Evolutionary conservation across 1,139 yeast species (phyloP).

Genomic region (Magnusiomyces ingens): DNA sequence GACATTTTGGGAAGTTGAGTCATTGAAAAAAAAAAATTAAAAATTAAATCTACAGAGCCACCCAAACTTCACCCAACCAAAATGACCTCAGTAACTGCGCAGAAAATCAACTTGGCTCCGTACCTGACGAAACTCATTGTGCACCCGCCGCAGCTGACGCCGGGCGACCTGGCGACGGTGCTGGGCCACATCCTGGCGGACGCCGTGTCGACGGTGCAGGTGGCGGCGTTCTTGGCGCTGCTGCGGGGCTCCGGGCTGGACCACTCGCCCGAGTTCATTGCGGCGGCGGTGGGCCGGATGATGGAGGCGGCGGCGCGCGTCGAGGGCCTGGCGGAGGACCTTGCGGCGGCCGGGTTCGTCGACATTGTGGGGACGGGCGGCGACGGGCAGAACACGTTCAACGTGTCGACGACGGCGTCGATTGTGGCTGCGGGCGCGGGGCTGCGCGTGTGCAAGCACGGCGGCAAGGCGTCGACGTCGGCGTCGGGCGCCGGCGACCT

Average conservation of each 20-base stretch:
- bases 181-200: constrained; percentile 53
- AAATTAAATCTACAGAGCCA: too few relatives aligned
- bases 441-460: constrained; percentile 78
- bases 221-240: constrained; percentile 73
- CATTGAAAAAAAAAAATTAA: too few relatives aligned
- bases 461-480: constrained; percentile 94
- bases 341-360: constrained; percentile 46
- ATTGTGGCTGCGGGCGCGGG: constrained; percentile 84
- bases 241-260: constrained; percentile 72
- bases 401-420: constrained; percentile 91
- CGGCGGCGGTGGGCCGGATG: constrained; percentile 75
- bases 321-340: background rate
- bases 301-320: constrained; percentile 38
- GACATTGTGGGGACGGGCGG: constrained; percentile 99
- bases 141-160: constrained; percentile 53
- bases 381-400: constrained; percentile 94
- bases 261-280: constrained; percentile 70
- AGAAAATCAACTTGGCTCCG: constrained; percentile 40
- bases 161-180: constrained; percentile 55
- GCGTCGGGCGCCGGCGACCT: constrained; percentile 91
- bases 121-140: constrained; percentile 55
- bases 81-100: background rate
- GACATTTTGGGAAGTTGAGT: background rate
- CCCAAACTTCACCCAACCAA: too few relatives aligned
- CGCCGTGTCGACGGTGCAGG: constrained; percentile 50